phyloP scores from a whole-genome alignment of 768 basidiomycete species.

The Paxillus rubicundulus region DNA sequence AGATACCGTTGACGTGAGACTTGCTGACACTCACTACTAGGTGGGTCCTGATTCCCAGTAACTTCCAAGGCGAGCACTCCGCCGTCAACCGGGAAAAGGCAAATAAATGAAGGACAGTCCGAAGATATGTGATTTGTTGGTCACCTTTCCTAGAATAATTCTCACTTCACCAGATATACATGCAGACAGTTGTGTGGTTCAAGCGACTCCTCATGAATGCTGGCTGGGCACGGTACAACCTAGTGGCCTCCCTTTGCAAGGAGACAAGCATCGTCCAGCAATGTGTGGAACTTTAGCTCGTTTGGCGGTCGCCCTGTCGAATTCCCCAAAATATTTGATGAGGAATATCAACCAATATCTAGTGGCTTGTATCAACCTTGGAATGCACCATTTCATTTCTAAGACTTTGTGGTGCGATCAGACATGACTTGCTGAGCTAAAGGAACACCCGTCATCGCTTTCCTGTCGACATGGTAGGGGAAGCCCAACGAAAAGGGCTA shows the following conservation, averaged over 20 bases:
- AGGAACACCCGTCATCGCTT: too few species aligned
- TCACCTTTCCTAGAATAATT: too few species aligned
- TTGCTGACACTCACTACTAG: too few species aligned
- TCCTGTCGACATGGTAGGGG: too few species aligned
- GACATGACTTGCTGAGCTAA: neutral
- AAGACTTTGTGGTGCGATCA: conserved; percentile 2
- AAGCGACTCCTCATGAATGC: conserved; percentile 60
- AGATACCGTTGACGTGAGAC: too few species aligned
- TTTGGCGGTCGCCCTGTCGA: conserved; percentile 54
- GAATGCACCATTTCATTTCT: conserved; percentile 67
- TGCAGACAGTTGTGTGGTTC: conserved; percentile 53
- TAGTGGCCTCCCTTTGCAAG: conserved; percentile 56
- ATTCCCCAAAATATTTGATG: conserved; percentile 63
- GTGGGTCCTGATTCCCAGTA: conserved; percentile 50
- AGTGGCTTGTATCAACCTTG: conserved; percentile 64
- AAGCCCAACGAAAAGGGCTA: too few species aligned
- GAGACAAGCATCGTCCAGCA: conserved; percentile 54
- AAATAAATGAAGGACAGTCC: conserved; percentile 56
- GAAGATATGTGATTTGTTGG: conserved; percentile 50
- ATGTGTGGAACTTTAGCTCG: conserved; percentile 62
- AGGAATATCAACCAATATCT: conserved; percentile 64
- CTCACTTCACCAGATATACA: conserved; percentile 1
- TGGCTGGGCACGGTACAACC: conserved; percentile 64
- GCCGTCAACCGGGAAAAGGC: conserved; percentile 51
- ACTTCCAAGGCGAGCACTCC: conserved; percentile 57